Evolutionary conservation across 257 asterid genomes (phyloP), one percentile per base, ranked within the genome.

Genomic region (Rubia yunnanensis): DNA sequence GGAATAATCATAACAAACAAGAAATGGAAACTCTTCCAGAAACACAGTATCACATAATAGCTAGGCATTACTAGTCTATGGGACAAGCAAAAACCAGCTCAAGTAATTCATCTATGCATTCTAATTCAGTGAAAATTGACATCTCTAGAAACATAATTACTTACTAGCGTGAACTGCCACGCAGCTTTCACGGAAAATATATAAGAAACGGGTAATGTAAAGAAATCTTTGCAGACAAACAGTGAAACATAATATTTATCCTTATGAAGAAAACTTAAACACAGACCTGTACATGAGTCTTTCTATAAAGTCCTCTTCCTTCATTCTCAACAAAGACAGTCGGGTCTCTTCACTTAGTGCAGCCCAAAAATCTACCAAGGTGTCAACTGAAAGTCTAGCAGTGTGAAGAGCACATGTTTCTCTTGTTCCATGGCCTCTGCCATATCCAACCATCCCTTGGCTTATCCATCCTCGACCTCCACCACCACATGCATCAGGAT

Each of bases 401-500:
- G 96, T 94, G 77, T 94, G 99, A 72, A 94, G 97, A 35, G 99
- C 99, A 74, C 99, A 90, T 11, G 96, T 86, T 80, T 94, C 99
- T 74, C 99, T 86, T 18, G 94, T 85, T 67, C 95, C 99, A 73
- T 88, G 95, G 64, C 81, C 92, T 82, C 96, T 82, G 38, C 95
- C 94, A 76, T 88, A 88, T 69, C 90, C 89, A 41, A 78, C 78
- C 75, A 82, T 67, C 75, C 92, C 97, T 82, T 90, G 99, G 80
- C 97, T 90, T 76, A 86, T 86, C 99, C 99, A 94, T 74, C 99
- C 99, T 75, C 99, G 82, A 62, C 92, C 94, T 76, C 94, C 94
- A 76, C 97, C 99, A 22, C 99, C 99, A 76, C 99, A 94, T 65
- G 97, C 97, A 85, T 94, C 99, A 44, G 97, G 99, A 81, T 94